Base-by-base conservation (phyloP, 805 yeast species). In the Candida germanica region DNA sequence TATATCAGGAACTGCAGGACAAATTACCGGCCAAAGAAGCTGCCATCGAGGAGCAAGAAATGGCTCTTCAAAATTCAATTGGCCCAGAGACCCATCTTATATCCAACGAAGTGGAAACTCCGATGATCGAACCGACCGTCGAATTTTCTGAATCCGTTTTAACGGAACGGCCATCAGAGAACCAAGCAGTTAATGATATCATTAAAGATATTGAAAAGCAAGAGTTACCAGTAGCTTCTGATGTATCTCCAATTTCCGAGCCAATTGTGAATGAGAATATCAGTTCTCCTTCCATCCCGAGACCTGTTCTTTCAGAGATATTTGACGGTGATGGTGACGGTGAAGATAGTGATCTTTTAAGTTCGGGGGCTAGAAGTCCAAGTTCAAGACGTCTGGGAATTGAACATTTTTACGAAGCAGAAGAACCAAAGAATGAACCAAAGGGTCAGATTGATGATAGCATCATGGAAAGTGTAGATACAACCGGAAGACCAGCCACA, bases 261-360 rank as follows among this genome's bases (percentile, higher is more conserved):
- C 14, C 27, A n/a, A 12, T 25, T 8, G 27, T 11, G 7, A 11
- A 25, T 12, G n/a, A 25, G 7, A 25, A n/a, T 7, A 25, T 25
- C 7, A 10, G 10, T 7, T 20, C 23, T 20, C 23, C 23, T 7
- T 24, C 30, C 17, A 40, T 44, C 14, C 40, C 42, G 6, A 29
- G 18, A 7, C 49, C 49, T 3, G 19, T 39, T 5, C 39, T 44
- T 29, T 36, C 36, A 23, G 46, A 44, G 4, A 9, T 41, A 16
- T 29, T 28, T 12, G 45, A 44, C 5, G 19, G 37, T 23, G 43
- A 29, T 6, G 13, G 29, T 13, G 12, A 13, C 5, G 44, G 31
- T 8, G 43, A 38, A 24, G 31, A 39, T 20, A 43, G 39, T 11
- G 5, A 28, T 3, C 11, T 36, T 6, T 12, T 23, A 3, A 12